Conservation (phyloP, 305 asterid species). For the Rubia tinctorum region DNA sequence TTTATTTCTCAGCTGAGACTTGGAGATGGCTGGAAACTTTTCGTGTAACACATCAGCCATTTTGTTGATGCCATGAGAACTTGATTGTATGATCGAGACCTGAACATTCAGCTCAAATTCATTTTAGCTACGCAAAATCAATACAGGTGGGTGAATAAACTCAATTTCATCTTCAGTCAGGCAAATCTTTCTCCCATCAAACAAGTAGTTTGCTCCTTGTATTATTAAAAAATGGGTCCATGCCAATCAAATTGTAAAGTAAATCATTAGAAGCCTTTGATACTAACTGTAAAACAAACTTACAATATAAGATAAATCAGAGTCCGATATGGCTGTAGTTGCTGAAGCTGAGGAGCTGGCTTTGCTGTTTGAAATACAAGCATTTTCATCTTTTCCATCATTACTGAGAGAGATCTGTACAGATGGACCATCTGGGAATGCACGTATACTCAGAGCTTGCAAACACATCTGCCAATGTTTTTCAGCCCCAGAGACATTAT, state of each 20-base stretch:
- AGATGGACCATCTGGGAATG: conserved; percentile 47
- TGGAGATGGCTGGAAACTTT: conserved; percentile 58
- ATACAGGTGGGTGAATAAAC: background rate
- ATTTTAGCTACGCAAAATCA: background rate
- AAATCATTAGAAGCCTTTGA: background rate
- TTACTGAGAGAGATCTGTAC: conserved; percentile 39
- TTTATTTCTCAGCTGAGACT: conserved; percentile 65
- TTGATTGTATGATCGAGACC: conserved; percentile 64
- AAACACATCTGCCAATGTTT: conserved; percentile 68
- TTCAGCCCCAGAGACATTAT: conserved; percentile 45
- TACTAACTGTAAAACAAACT: conserved; percentile 26
- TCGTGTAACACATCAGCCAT: conserved; percentile 50
- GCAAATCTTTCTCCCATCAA: background rate
- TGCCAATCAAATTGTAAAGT: background rate
- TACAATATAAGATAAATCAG: conserved; percentile 77
- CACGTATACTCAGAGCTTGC: conserved; percentile 64
- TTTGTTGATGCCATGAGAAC: conserved; percentile 54
- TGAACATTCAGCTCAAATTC: conserved; percentile 22
- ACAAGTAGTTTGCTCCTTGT: background rate
- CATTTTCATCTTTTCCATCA: conserved; percentile 39
- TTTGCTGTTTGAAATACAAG: conserved; percentile 41
- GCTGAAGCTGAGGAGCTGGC: conserved; percentile 27
- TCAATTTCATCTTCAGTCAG: background rate
- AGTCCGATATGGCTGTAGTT: conserved; percentile 43
- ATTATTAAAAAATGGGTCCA: background rate